Conservation (phyloP, 2,329 filamentous ascomycete species). For the Orbilia blumenaviensis region DNA sequence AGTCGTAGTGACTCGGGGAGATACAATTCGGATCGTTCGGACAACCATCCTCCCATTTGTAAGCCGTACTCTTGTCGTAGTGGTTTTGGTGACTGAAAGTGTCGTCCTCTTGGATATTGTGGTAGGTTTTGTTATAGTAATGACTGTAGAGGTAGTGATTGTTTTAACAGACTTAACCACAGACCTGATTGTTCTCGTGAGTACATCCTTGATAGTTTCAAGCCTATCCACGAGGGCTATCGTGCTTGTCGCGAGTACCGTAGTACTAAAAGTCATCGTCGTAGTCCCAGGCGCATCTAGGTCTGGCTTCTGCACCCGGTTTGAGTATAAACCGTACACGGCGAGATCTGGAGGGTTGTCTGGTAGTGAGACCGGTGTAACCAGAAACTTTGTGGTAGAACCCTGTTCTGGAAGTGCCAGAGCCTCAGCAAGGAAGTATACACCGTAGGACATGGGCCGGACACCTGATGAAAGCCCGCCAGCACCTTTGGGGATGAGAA, state of each 20-base stretch:
- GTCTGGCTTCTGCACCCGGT: conserved; percentile 13
- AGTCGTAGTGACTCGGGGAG: background rate
- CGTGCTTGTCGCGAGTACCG: conserved; percentile 1
- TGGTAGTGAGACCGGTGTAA: conserved; percentile 8
- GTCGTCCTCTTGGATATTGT: background rate
- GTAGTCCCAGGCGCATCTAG: background rate
- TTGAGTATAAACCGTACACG: conserved; percentile 44
- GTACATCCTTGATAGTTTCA: background rate
- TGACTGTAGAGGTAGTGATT: background rate
- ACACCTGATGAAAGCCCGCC: background rate
- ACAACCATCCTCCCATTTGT: background rate
- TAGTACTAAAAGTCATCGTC: background rate
- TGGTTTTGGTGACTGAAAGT: background rate
- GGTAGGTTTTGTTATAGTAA: background rate
- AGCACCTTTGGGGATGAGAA: conserved; percentile 23
- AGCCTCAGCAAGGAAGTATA: conserved; percentile 41
- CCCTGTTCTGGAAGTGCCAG: conserved; percentile 23
- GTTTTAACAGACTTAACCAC: background rate
- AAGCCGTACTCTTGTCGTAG: background rate
- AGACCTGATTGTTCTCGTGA: background rate
- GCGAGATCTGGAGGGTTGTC: conserved; percentile 21
- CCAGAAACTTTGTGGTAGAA: conserved; percentile 37
- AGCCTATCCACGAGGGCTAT: background rate
- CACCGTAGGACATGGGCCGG: conserved; percentile 29
- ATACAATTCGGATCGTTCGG: background rate